Conservation (phyloP, 192 early-diverging fungal genomes). For the Coemansia biformis region DNA sequence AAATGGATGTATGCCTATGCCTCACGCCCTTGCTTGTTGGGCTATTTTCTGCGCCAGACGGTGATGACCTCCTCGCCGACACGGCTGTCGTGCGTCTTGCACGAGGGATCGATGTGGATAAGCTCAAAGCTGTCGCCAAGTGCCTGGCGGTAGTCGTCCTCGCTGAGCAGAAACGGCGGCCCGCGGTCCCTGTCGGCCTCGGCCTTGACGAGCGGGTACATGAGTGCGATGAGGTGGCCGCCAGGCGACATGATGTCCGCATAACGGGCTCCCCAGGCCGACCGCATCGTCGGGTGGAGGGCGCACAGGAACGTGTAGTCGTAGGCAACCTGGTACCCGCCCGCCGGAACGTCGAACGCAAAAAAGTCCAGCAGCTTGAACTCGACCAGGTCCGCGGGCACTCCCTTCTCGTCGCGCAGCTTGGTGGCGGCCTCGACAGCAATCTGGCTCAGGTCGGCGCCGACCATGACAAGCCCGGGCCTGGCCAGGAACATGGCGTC, state of each 20-base stretch:
- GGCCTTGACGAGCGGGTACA: constrained; percentile 62
- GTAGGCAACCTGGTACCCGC: constrained; percentile 67
- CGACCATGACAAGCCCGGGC: constrained; percentile 55
- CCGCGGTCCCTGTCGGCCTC: constrained; percentile 56
- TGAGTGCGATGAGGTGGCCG: constrained; percentile 67
- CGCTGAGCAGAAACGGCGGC: constrained; percentile 67
- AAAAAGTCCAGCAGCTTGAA: constrained; percentile 71
- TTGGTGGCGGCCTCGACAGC: constrained; percentile 56
- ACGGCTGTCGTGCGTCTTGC: constrained; percentile 54
- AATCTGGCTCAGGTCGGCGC: constrained; percentile 65
- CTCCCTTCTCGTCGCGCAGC: constrained; percentile 36
- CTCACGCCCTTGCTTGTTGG: too few species aligned
- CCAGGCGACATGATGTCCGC: constrained; percentile 59
- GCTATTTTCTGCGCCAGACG: constrained; percentile 56
- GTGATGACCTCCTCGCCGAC: constrained; percentile 59
- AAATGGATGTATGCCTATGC: too few species aligned
- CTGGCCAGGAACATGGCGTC: constrained; percentile 69
- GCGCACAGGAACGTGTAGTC: constrained; percentile 90
- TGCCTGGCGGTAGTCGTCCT: constrained; percentile 57
- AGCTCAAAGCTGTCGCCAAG: constrained; percentile 59
- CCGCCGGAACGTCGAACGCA: constrained; percentile 52
- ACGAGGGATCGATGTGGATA: constrained; percentile 55
- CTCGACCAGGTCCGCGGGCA: constrained; percentile 41
- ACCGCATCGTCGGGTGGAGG: constrained; percentile 57
- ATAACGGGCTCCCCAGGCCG: constrained; percentile 62